Evolutionary conservation across 1,139 yeast species (phyloP).

Genomic region (Sugiyamaella novakii): DNA sequence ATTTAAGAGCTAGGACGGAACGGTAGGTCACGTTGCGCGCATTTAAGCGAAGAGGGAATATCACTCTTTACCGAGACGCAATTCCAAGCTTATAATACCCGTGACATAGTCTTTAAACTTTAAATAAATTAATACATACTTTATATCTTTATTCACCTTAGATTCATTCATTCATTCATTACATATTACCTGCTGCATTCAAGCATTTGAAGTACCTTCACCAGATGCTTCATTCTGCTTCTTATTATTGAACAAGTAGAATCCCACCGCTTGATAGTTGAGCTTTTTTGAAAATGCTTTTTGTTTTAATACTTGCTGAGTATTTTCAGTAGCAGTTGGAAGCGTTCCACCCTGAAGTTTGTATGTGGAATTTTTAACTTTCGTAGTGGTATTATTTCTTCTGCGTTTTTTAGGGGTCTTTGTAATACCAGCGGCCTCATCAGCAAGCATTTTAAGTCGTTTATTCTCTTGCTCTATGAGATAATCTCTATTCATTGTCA

Average conservation of each 20-base stretch:
- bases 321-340: slow-evolving; percentile 69
- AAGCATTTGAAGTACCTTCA: neutral
- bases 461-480: slow-evolving; percentile 83
- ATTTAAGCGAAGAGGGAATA: no score
- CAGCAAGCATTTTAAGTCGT: slow-evolving; percentile 82
- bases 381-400: slow-evolving; percentile 31
- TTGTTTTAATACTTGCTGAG: slow-evolving; percentile 13
- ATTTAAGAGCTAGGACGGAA: no score
- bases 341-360: slow-evolving; percentile 51
- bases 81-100: no score
- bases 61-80: no score
- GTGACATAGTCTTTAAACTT: no score
- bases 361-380: slow-evolving; percentile 28
- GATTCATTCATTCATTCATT: slow-evolving; percentile 1
- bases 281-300: slow-evolving; percentile 71
- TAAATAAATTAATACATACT: no score
- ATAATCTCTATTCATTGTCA: slow-evolving; percentile 83
- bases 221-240: neutral
- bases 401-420: slow-evolving; percentile 42
- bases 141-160: neutral
- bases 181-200: no score
- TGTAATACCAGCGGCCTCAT: slow-evolving; percentile 51
- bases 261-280: slow-evolving; percentile 54
- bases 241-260: slow-evolving; percentile 1
- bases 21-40: no score